phyloP scores from a whole-genome alignment of 2,329 filamentous ascomycete species.

The Epichloe festucae region DNA sequence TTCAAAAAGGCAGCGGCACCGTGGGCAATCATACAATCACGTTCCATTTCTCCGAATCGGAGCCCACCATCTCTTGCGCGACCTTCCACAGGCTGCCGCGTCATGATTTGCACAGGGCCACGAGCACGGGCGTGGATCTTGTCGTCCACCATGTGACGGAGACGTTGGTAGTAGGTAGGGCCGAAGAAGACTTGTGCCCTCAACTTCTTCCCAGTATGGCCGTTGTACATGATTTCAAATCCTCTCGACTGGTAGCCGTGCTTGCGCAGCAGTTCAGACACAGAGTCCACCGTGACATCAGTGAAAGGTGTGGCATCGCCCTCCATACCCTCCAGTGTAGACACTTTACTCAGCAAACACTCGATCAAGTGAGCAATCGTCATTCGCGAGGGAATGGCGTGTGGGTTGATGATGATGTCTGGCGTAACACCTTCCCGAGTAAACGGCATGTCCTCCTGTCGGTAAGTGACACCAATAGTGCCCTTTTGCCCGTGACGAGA shows the following conservation, averaged over 20 bases:
- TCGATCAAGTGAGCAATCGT: slow-evolving; percentile 99
- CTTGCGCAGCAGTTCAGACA: slow-evolving; percentile 73
- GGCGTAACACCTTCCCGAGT: slow-evolving; percentile 81
- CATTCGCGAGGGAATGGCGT: slow-evolving; percentile 99
- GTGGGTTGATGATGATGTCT: slow-evolving; percentile 96
- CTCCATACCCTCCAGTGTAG: slow-evolving; percentile 83
- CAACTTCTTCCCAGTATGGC: slow-evolving; percentile 88
- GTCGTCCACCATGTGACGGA: slow-evolving; percentile 99
- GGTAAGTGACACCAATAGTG: slow-evolving; percentile 96
- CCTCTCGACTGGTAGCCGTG: slow-evolving; percentile 94
- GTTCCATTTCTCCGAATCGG: slow-evolving; percentile 99
- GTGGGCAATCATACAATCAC: slow-evolving; percentile 99
- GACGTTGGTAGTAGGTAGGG: slow-evolving; percentile 95
- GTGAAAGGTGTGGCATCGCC: slow-evolving; percentile 97
- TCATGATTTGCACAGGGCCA: slow-evolving; percentile 93
- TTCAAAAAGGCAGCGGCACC: slow-evolving; percentile 94
- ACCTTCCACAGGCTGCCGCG: slow-evolving; percentile 93
- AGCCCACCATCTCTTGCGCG: slow-evolving; percentile 94
- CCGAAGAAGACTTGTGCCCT: slow-evolving; percentile 93
- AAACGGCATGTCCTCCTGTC: slow-evolving; percentile 98
- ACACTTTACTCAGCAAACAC: slow-evolving; percentile 93
- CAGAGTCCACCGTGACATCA: slow-evolving; percentile 88
- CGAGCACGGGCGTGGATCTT: slow-evolving; percentile 99
- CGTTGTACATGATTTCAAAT: slow-evolving; percentile 98
- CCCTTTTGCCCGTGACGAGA: slow-evolving; percentile 96